Conservation (phyloP, 2,329 filamentous ascomycete species). For the Microsporum audouinii region DNA sequence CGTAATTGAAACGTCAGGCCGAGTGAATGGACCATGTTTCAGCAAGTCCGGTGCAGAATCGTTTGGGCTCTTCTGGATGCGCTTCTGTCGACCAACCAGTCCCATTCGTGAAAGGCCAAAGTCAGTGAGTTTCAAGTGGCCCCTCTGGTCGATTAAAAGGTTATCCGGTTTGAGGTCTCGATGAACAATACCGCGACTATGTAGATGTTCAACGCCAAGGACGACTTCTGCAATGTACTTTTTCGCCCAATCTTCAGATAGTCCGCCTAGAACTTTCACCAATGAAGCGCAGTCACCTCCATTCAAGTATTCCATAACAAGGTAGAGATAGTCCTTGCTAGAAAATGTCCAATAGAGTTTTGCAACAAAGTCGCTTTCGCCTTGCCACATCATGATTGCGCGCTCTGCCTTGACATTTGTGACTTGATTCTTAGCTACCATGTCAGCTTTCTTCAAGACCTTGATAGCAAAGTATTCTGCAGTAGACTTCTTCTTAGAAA, state of each 20-base stretch:
- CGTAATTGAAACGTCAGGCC: conserved; percentile 65
- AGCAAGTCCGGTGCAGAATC: conserved; percentile 87
- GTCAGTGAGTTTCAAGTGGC: conserved; percentile 92
- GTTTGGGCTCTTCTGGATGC: conserved; percentile 63
- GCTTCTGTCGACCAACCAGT: conserved; percentile 88
- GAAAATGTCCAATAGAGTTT: conserved; percentile 99
- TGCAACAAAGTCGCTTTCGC: conserved; percentile 95
- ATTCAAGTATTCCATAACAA: conserved; percentile 99
- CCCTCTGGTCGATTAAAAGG: conserved; percentile 89
- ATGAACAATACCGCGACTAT: conserved; percentile 89
- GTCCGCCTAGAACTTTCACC: conserved; percentile 82
- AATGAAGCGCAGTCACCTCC: conserved; percentile 93
- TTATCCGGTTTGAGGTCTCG: conserved; percentile 96
- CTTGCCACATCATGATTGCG: conserved; percentile 99
- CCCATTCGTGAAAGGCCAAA: conserved; percentile 97
- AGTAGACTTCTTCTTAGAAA: conserved; percentile 97
- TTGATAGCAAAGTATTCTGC: conserved; percentile 99
- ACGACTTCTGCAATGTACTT: conserved; percentile 96
- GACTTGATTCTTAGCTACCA: conserved; percentile 99
- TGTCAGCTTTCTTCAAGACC: conserved; percentile 97
- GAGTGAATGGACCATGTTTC: conserved; percentile 81
- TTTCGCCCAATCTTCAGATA: conserved; percentile 95
- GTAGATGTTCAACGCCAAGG: conserved; percentile 90
- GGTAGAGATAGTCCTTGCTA: conserved; percentile 95
- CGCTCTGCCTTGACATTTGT: conserved; percentile 98